Evolutionary conservation across 306 rosid genomes (phyloP), one percentile per base, ranked within the genome.

Genomic region (Trichosanthes cucumerina): DNA sequence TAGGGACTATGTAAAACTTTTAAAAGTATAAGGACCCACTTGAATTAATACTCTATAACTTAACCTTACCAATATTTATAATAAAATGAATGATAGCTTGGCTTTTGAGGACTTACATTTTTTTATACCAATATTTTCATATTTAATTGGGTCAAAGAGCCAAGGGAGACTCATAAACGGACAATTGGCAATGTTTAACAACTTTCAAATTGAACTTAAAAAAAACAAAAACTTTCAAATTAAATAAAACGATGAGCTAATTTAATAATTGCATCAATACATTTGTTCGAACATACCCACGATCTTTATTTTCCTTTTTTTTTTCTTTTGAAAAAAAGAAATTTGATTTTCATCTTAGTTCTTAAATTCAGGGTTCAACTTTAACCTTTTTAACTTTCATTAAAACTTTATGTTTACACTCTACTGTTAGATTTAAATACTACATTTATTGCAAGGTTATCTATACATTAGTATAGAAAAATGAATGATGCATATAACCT

Each of bases 111-210:
- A 7, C 19, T 46, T 72, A 4, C 1, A 71, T 14, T 46, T 13
- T 13, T 64, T 23, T 19, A 21, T 12, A 6, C 28, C 8, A 41
- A 21, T 70, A 24, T 70, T 41, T 43, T 71, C 11, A 47, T 72
- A 47, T 72, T 72, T 4, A 71, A 71, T 44, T 44, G 38, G 77
- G 77, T 47, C 77, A 72, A 72, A 72, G 59, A 72, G 9, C 21
- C 14, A 43, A 21, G 7, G 50, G 9, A 70, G 57, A 72, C 58
- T 47, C 57, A 13, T 47, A 47, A 72, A 72, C 41, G 10, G 58
- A 24, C 77, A 72, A 71, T 15, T 46, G 26, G 19, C 26, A 41
- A 68, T 41, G 34, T 68, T 43, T 68, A 38, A 68, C 52, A 39
- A 21, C 75, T 39, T 69, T 41, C 75, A 69, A 41, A 69, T 69